A percentile compares a stretch with the other conserved stretches of the same genome.
These are phyloP conservation scores for Exophiala bonariae DNA, from an alignment of 2,329 filamentous ascomycete species.

Conservation along the genomic window DNA sequence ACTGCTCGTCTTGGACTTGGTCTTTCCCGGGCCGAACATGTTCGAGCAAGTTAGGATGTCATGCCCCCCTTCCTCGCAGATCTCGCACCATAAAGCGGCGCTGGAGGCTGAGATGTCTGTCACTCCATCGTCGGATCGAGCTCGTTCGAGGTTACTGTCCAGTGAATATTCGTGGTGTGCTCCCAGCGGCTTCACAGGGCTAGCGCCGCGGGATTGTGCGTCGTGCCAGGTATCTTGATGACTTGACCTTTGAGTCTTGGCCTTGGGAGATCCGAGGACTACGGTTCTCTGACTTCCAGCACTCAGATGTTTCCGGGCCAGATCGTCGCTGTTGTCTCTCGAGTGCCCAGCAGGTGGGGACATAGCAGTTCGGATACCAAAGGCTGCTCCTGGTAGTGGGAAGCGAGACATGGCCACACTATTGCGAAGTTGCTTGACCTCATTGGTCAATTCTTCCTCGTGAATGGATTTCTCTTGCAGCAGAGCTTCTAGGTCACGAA, in stretches of 20 bases:
- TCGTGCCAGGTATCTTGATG: constrained; percentile 5
- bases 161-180: constrained; percentile 21
- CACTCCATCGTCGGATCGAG: constrained; percentile 15
- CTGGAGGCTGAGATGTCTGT: constrained; percentile 67
- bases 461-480: constrained; percentile 70
- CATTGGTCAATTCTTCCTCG: constrained; percentile 84
- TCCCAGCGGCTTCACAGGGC: neutral
- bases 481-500: constrained; percentile 72
- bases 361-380: constrained; percentile 22
- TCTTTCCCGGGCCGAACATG: constrained; percentile 60
- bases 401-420: constrained; percentile 24
- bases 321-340: constrained; percentile 31
- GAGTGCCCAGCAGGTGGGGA: constrained; percentile 38
- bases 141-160: constrained; percentile 51
- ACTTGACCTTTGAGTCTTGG: neutral
- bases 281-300: constrained; percentile 25
- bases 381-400: constrained; percentile 23
- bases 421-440: constrained; percentile 68
- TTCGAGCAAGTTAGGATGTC: constrained; percentile 93
- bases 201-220: neutral
- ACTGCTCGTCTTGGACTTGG: constrained; percentile 1
- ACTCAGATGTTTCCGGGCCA: constrained; percentile 23
- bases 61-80: constrained; percentile 88
- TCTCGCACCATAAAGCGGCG: constrained; percentile 76
- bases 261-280: constrained; percentile 13